Evolutionary conservation across 345 rosid genomes (phyloP), one percentile per base, ranked within the genome.

Genomic region (Triadica sebifera): DNA sequence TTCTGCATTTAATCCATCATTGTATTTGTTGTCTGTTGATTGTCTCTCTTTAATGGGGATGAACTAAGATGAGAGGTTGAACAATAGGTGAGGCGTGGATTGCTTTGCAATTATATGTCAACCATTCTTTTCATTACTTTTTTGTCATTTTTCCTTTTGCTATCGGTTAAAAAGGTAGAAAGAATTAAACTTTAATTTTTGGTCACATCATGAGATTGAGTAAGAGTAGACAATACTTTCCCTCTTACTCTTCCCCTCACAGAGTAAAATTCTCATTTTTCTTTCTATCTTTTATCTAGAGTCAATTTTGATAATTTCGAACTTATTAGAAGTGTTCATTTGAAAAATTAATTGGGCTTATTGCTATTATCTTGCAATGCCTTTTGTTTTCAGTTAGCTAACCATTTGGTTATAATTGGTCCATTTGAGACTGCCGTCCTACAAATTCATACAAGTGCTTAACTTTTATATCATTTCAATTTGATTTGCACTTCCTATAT

Each of bases 241-340:
- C 89, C 66, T 83, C 89, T 72, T 85, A 88, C 75, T 84, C 86
- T 80, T 85, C 87, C 77, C 89, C 73, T 73, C 80, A 64, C 81
- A 79, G 85, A 81, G 90, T 88, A 84, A 84, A 61, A 55, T 62
- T 64, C 62, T 29, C 16, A 60, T 66, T 72, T 38, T 52, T 19
- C 13, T 67, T 50, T 25, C 9, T 17, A n/a, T 70, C 45, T 72
- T 62, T 64, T 34, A n/a, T n/a, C n/a, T n/a, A 51, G n/a, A 38
- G 62, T 2, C 38, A 63, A 37, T 49, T 11, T 20, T 49, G 68
- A 45, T 75, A 43, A 37, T 61, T 65, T 39, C 68, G 60, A n/a
- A 12, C n/a, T 47, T 57, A 4, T 60, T 38, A 37, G 53, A 72
- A 41, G 41, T 75, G 45, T 12, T 25, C 59, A 52, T 75, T 37